Base-by-base conservation (phyloP, 208 protist genomes). In the Leptomonas pyrrhocoris region DNA sequence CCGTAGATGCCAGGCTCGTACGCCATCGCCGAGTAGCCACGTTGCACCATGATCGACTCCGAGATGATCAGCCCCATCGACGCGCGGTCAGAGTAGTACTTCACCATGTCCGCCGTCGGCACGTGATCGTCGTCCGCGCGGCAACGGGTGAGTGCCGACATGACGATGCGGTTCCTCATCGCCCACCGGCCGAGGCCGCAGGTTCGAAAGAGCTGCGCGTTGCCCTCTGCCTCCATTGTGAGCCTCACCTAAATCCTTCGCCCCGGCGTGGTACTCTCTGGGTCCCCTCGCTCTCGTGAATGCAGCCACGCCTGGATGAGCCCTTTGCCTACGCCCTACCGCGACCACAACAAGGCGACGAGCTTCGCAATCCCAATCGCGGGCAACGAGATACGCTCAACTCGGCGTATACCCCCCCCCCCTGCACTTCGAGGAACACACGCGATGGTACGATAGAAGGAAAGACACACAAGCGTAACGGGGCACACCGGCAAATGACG, bases 81-180 rank as follows among this genome's bases (percentile, higher is more conserved):
- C 19, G 86, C 84, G 31, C 89, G 79, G 54, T 81, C 77, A 25
- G 23, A 40, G 68, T 91, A 93, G 75, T 93, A 85, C 34, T 77
- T 46, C n/a, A 55, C 38, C 77, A 84, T 84, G 30, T 73, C 53
- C 25, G 68, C 48, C 28, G 65, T 84, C 21, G 82, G 82, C 36
- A 83, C 67, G 69, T 87, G 82, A 25, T 74, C 62, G 40, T 67
- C 74, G 38, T 75, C 72, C 5, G 83, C 85, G 31, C 85, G 80
- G 40, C 62, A 59, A 36, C 88, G 85, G 0, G 88, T 91, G 36
- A 88, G 49, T 6, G 83, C 74, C 12, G 88, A 46, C 55, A 93
- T 66, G 15, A 75, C 69, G 18, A 89, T 61, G 15, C 88, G 79
- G 55, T 93, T 88, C 50, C 58, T 68, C 63, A 84, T 55, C 13